Evolutionary conservation across 805 yeast species (phyloP).

Genomic region (Lipomyces spencermartinsiae): DNA sequence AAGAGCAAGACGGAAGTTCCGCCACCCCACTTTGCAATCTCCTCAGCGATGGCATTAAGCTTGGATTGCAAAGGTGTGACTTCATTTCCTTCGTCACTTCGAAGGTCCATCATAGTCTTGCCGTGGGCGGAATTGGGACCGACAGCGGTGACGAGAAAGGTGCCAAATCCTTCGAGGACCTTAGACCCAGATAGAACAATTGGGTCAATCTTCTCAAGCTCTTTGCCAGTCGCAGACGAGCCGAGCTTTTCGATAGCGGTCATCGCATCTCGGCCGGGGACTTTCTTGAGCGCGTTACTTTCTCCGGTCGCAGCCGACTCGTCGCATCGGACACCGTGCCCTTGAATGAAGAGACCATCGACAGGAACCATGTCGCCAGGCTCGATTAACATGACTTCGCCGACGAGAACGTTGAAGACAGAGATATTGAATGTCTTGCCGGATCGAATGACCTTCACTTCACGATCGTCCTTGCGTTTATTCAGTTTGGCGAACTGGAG

Average conservation of each 20-base stretch:
- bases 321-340: slow-evolving; percentile 79
- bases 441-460: slow-evolving; percentile 74
- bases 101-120: slow-evolving; percentile 81
- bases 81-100: slow-evolving; percentile 77
- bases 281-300: slow-evolving; percentile 77
- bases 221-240: slow-evolving; percentile 42
- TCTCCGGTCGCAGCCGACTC: slow-evolving; percentile 96
- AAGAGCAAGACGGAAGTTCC: slow-evolving; percentile 84
- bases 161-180: slow-evolving; percentile 83
- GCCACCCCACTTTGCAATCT: slow-evolving; percentile 93
- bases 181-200: slow-evolving; percentile 91
- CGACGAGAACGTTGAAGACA: slow-evolving; percentile 79
- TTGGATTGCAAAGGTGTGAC: slow-evolving; percentile 88
- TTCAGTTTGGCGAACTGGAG: slow-evolving; percentile 87
- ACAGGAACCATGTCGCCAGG: slow-evolving; percentile 96
- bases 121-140: slow-evolving; percentile 92
- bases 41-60: slow-evolving; percentile 82
- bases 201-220: slow-evolving; percentile 67
- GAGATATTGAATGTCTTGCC: slow-evolving; percentile 72
- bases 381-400: slow-evolving; percentile 80
- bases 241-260: slow-evolving; percentile 46
- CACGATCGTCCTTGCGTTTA: slow-evolving; percentile 84
- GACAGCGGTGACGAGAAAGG: slow-evolving; percentile 85
- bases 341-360: slow-evolving; percentile 76
- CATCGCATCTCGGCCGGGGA: slow-evolving; percentile 57